Base-by-base conservation (phyloP, 176 grass and related monocot species). In the Aegilops speltoides region DNA sequence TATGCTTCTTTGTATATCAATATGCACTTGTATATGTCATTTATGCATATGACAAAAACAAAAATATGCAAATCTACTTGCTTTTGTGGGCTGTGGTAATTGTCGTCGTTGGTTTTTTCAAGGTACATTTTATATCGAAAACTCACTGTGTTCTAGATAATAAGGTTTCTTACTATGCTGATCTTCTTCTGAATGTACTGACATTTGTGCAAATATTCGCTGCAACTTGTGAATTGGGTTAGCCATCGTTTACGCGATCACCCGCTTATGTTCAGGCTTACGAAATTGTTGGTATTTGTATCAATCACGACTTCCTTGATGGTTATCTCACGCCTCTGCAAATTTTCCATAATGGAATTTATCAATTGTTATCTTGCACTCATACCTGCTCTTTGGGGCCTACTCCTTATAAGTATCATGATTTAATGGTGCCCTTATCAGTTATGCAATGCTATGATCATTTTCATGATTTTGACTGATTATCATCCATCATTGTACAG, bases 11-110 rank as follows among this genome's bases (percentile, higher is more conserved):
- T 84, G 93, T 98, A 50, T 98, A 98, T 81, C 91, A 98, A 17
- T 95, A 95, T 83, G 96, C 91, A 26, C 86, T 95, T 31, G 96
- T 95, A 45, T 95, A 98, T 78, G 91, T 91, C 82, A 91, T 94
- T 25, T 85, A 95, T 65, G 94, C 92, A 81, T 92, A 93, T 34
- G 88, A 89, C 41, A 83, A 98, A 60, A 95, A 89, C 87, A 93
- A 82, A 98, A 86, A 80, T 94, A 92, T 38, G 7, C 81, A 98
- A 95, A 91, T 98, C 33, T 98, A 92, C 74, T 73, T 98, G 46
- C 83, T 98, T 83, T 98, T 91, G 0, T 98, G 91, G 93, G 43
- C 91, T 31, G 96, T 95, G 22, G 94, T 98, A 57, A 32, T 98
- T 64, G 88, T 86, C 48, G 79, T 95, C 76, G 76, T 95, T 89